Base-by-base conservation (phyloP, 2,329 filamentous ascomycete genomes). In the Arachnomyces sp. region DNA sequence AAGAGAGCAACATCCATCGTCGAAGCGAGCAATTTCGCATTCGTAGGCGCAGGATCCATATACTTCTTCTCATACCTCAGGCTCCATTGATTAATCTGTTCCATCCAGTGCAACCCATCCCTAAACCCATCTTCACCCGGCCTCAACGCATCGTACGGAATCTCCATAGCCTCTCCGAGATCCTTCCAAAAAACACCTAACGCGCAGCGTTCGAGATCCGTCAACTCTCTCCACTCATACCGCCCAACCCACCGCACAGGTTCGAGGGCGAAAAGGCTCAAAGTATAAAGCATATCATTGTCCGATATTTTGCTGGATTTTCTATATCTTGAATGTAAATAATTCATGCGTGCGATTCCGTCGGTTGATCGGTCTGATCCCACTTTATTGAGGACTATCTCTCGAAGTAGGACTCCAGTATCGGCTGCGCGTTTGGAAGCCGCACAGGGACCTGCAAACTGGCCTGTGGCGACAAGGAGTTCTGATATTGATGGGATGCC, bases 91-190 rank as follows among this genome's bases (percentile, higher is more conserved):
- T 59, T 50, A 3, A 74, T 38, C 28, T 70, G 67, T 3, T 66
- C 58, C 3, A 67, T 56, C 59, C 68, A 75, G 4, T 68, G 56
- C 18, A 71, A 48, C 2, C 71, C 68, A 43, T 70, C 65, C n/a
- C 56, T 55, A 55, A 63, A 71, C 3, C 61, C 63, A 11, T 48
- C 50, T n/a, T 49, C 43, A 9, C 35, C 43, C 2, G 59, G 63
- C 2, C 63, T 61, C 14, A 75, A 58, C 1, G 38, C 47, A 1
- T 58, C 53, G 33, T 60, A 71, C 0, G 59, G 53, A 39, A 85
- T 82, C 0, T 68, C 69, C 80, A 85, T 84, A 48, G 74, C 72
- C 40, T 83, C 75, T n/a, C 79, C 81, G 30, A 84, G 65, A 39
- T 66, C 64, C 55, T 80, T 81, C 79, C 79, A 84, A 50, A 81